Evolutionary conservation across 495 filamentous ascomycete species (phyloP).

Genomic region (Hyaloscypha hepaticicola): DNA sequence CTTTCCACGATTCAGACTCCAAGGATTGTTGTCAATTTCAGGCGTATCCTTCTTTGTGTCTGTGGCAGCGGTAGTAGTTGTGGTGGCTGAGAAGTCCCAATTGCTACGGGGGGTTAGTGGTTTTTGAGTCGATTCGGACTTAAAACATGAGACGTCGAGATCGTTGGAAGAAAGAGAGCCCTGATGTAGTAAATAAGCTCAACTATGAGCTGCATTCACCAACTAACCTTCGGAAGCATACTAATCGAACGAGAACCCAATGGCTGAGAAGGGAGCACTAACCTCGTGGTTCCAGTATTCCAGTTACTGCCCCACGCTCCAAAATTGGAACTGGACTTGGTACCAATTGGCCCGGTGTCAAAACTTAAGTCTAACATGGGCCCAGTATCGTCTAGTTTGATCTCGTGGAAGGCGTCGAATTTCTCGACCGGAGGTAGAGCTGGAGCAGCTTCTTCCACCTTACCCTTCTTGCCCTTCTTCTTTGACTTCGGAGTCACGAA

Average conservation of each 20-base stretch:
- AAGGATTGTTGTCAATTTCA: conserved; percentile 37
- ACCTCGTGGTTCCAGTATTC: conserved; percentile 34
- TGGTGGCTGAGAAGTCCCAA: conserved; percentile 36
- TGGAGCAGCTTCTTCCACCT: conserved; percentile 30
- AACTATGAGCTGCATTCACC: neutral
- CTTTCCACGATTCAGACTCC: conserved; percentile 41
- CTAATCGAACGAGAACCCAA: neutral
- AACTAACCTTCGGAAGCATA: neutral
- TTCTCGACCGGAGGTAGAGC: conserved; percentile 21
- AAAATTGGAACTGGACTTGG: conserved; percentile 27
- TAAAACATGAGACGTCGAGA: neutral
- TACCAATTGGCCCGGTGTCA: conserved; percentile 28
- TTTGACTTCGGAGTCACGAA: conserved; percentile 32
- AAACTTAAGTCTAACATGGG: conserved; percentile 41
- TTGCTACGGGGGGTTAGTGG: conserved; percentile 6
- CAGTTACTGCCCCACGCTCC: conserved; percentile 42
- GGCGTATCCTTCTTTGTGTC: conserved; percentile 29
- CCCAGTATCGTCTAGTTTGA: conserved; percentile 47
- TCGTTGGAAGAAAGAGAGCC: neutral
- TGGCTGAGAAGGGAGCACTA: conserved; percentile 2
- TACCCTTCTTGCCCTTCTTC: conserved; percentile 46
- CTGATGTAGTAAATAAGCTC: neutral
- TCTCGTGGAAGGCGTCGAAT: conserved; percentile 46
- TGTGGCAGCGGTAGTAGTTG: conserved; percentile 14
- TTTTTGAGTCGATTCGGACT: neutral